Percentiles rank a stretch among this genome's conserved stretches.
Evolutionary conservation across 164 flowering plant species (phyloP).

Genomic region (Taxillus chinensis): DNA sequence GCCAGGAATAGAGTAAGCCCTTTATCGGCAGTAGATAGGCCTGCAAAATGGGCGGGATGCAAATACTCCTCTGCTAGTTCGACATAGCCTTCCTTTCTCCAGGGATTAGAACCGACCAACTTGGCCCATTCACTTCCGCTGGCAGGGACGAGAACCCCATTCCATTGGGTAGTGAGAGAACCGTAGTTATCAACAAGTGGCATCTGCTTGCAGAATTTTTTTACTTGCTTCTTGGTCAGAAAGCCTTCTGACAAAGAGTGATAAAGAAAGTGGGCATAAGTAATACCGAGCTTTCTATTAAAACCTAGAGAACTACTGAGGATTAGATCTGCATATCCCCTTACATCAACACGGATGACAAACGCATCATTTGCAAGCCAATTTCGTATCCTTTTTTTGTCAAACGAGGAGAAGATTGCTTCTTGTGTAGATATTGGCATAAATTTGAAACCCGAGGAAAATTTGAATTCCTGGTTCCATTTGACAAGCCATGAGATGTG

Average conservation of each 20-base stretch:
- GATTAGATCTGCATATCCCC: constrained; percentile 23
- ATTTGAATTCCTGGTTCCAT: constrained; percentile 36
- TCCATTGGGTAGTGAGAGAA: constrained; percentile 8
- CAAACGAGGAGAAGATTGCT: constrained; percentile 11
- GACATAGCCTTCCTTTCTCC: constrained; percentile 34
- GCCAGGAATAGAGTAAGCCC: constrained; percentile 28
- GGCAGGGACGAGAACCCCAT: constrained; percentile 53
- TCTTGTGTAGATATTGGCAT: constrained; percentile 26
- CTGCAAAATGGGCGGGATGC: constrained; percentile 24
- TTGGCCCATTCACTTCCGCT: constrained; percentile 49
- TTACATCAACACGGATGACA: constrained; percentile 6
- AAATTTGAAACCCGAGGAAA: constrained; percentile 14
- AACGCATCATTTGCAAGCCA: constrained; percentile 27
- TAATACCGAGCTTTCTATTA: constrained; percentile 16
- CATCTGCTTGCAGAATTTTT: constrained; percentile 23
- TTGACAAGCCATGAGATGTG: constrained; percentile 35
- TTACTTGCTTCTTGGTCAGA: constrained; percentile 13
- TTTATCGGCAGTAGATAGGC: constrained; percentile 13
- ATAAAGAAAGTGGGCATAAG: constrained; percentile 34
- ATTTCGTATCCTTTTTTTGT: constrained; percentile 8
- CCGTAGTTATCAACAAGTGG: constrained; percentile 45
- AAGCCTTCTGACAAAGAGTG: constrained; percentile 22
- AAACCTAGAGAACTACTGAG: too few relatives aligned
- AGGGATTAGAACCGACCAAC: constrained; percentile 46
- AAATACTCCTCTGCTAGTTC: constrained; percentile 48